Evolutionary conservation across 805 yeast species (phyloP), one percentile per base, ranked within the genome.

Genomic region (Candida hispaniensis): DNA sequence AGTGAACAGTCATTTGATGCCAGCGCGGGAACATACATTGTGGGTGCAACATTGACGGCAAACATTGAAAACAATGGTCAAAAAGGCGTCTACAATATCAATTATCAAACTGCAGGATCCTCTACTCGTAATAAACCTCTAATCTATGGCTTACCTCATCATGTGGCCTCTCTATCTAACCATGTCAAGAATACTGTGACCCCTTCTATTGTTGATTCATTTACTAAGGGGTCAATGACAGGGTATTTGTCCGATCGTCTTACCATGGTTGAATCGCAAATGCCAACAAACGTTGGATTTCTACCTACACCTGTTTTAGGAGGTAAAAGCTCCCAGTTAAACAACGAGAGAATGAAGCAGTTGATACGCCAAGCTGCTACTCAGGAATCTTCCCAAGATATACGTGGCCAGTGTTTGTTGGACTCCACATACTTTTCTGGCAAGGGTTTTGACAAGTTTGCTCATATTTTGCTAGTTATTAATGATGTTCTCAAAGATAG

Each of bases 381-480:
- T 1, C 40, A 50, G 4, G 81, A 75, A 39, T 50, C 64, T 10
- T 48, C 59, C 14, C 64, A 56, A 21, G 75, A 71, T 41, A 61
- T 71, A 12, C 57, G 58, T 7, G 64, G 60, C 4, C 62, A 63
- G 52, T 66, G 75, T 9, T 60, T 73, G 44, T 59, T 74, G 11
- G 83, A 82, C 44, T 80, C 93, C 0, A 82, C 81, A 93, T 83
- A 83, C 57, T 73, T 78, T 12, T 66, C 88, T 2, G 95, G 94
- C n/a, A 83, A 83, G 49, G 67, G 73, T 14, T 57, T 83, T 30
- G 91, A 81, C 39, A 83, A 82, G 55, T 83, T 78, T 56, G 93
- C 94, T 0, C 74, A 74, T 62, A 67, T 83, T 30, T 63, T 81
- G 10, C 78, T 75, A 45, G 76, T 71, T 9, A 67, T 74, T 19